Base-by-base conservation (phyloP, 495 filamentous ascomycete species). In the Hypoxylon intermedium region DNA sequence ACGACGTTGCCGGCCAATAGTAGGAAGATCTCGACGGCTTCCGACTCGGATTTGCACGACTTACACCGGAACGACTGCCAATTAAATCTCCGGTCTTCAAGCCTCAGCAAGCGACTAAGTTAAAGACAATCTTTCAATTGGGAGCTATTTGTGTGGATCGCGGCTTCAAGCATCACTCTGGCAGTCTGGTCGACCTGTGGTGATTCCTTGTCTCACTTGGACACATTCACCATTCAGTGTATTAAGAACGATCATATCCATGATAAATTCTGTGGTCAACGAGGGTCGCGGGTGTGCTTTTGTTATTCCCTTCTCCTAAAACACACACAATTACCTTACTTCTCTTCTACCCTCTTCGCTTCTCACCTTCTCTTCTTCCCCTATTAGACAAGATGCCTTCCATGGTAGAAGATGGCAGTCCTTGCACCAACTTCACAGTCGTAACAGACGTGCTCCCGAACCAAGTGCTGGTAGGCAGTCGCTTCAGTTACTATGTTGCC, bases 401-500 rank as follows among this genome's bases (percentile, higher is more conserved):
- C 24, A 54, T 67, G 28, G 56, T 70, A 56, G 67, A 67, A 40
- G 49, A 58, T 47, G 48, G 44, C 20, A 45, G 46, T 9, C 47
- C 63, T 46, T 60, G 33, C 20, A 58, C 60, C 52, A 70, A 67
- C 34, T 50, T 67, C 38, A 64, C 67, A 0, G 11, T 45, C 41
- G 57, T 54, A 12, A 28, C 60, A 16, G 54, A 67, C 41, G 48
- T 60, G 6, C n/a, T 61, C 15, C 48, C 63, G 0, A 37, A 53
- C 20, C 56, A 58, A 49, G 53, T 60, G n/a, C 37, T 68, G 37
- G 47, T 28, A 16, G 57, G 52, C n/a, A 54, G 46, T 24, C 58
- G 60, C 9, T 42, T 72, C 30, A 66, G 61, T 38, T 74, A 72
- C 44, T 74, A 74, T 40, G 52, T 70, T 23, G 69, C 68, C 2